Conservation (phyloP, 768 basidiomycete genomes). For the Lactifluus hygrophoroides region DNA sequence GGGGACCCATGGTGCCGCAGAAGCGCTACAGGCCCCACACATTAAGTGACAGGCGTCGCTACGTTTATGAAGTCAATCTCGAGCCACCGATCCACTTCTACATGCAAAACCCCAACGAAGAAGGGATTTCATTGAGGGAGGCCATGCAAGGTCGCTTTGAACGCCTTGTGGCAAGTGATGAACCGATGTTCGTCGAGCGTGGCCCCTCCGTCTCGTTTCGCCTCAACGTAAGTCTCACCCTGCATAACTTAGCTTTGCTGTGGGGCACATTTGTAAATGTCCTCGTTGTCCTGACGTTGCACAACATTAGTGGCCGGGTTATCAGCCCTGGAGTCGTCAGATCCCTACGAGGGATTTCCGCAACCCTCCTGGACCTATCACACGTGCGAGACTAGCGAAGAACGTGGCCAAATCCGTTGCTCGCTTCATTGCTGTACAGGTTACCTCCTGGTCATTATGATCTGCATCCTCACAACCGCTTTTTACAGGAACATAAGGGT, state of each 20-base stretch:
- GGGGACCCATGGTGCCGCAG: not conserved
- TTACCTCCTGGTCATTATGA: not conserved
- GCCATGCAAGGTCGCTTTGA: conserved; percentile 52
- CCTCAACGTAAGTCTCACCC: conserved; percentile 43
- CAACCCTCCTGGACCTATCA: conserved; percentile 68
- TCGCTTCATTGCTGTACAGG: conserved; percentile 52
- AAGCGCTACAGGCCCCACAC: not conserved
- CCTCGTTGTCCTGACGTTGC: conserved; percentile 9
- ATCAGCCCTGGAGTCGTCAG: conserved; percentile 67
- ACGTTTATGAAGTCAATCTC: conserved; percentile 56
- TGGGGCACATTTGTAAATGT: conserved; percentile 3
- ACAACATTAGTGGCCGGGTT: conserved; percentile 65
- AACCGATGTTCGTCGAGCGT: conserved; percentile 56
- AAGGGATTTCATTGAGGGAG: conserved; percentile 54
- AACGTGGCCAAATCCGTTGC: conserved; percentile 69
- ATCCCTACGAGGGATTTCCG: conserved; percentile 76
- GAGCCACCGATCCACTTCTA: conserved; percentile 58
- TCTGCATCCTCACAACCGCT: not conserved
- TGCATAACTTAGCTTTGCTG: conserved; percentile 9
- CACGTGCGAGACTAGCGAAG: conserved; percentile 65
- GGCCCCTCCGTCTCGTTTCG: conserved; percentile 74
- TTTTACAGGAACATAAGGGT: conserved; percentile 38
- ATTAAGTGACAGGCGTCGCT: not conserved
- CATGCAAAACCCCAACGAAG: conserved; percentile 42
- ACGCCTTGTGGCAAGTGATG: conserved; percentile 47